These are phyloP conservation scores for Alnus rubra DNA, from an alignment of 306 rosid species.

Conservation along the genomic window DNA sequence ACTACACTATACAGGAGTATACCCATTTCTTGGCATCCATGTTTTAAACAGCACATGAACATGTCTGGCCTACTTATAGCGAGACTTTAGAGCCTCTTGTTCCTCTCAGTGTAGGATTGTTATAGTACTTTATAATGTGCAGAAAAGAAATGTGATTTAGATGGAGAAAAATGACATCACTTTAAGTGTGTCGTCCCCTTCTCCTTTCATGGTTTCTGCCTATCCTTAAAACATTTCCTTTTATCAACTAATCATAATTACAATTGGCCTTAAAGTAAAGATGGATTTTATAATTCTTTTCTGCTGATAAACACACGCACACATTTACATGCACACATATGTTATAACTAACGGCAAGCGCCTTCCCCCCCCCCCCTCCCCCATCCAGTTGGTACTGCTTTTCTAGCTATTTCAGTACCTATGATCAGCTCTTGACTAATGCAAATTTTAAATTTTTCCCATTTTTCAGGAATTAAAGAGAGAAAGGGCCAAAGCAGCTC, in stretches of 20 bases:
- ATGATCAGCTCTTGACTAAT: slow-evolving; percentile 13
- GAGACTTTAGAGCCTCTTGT: not conserved
- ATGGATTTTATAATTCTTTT: not conserved
- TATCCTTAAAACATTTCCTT: no score
- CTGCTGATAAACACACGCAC: not conserved
- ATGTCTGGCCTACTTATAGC: not conserved
- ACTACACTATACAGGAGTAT: not conserved
- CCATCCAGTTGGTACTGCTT: not conserved
- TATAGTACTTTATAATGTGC: not conserved
- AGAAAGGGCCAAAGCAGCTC: slow-evolving; percentile 81
- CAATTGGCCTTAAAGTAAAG: not conserved
- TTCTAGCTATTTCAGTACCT: slow-evolving; percentile 9
- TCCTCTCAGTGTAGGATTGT: not conserved
- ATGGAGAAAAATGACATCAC: not conserved
- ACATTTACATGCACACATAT: not conserved
- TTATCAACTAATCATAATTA: not conserved
- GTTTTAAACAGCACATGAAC: not conserved
- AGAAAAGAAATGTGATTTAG: not conserved
- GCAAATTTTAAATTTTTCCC: not conserved
- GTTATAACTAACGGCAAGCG: not conserved
- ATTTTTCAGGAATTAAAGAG: slow-evolving; percentile 74
- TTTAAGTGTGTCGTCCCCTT: not conserved
- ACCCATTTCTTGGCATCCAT: not conserved
- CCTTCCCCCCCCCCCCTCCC: not conserved
- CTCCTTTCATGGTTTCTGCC: not conserved